Percentiles rank a stretch among this genome's conserved stretches.
phyloP scores from a whole-genome alignment of 1,284 basidiomycete species.

The Rhodotorula sp. region DNA sequence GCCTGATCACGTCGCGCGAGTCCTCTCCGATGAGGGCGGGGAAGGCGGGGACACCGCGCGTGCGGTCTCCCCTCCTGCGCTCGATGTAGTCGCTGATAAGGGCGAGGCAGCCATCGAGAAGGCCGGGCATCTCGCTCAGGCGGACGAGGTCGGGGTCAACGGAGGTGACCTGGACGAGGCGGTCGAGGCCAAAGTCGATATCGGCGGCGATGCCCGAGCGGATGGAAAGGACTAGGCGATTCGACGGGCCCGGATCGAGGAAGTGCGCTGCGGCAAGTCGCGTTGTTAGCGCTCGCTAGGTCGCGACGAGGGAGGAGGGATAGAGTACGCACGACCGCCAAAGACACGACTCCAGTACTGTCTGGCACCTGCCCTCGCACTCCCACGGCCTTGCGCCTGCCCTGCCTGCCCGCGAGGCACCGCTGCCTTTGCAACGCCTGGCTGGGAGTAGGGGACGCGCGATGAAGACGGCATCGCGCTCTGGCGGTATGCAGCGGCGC shows the following conservation, averaged over 20 bases:
- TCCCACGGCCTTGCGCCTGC: not conserved
- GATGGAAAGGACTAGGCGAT: slow-evolving; percentile 77
- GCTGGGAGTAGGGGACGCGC: slow-evolving; percentile 7
- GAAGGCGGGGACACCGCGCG: not conserved
- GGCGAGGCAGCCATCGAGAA: slow-evolving; percentile 74
- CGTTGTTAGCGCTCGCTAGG: not conserved
- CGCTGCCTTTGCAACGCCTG: slow-evolving; percentile 4
- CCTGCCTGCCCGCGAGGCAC: not conserved
- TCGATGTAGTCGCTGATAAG: slow-evolving; percentile 61
- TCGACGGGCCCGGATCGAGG: slow-evolving; percentile 58
- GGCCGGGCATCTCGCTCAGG: slow-evolving; percentile 67
- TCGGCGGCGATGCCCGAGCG: slow-evolving; percentile 73
- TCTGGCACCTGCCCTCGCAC: not conserved
- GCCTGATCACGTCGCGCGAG: slow-evolving; percentile 13
- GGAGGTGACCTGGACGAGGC: slow-evolving; percentile 68
- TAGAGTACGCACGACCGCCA: slow-evolving; percentile 16
- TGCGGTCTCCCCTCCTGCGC: slow-evolving; percentile 58
- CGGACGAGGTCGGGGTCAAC: slow-evolving; percentile 68
- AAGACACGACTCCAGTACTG: slow-evolving; percentile 20
- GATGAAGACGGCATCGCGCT: not conserved
- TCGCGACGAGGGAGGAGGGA: not conserved
- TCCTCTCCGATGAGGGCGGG: slow-evolving; percentile 7
- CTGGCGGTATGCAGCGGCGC: not conserved
- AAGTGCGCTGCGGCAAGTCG: slow-evolving; percentile 17
- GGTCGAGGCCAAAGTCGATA: slow-evolving; percentile 76